Evolutionary conservation across 768 basidiomycete genomes (phyloP).

Genomic region (Mrakia blollopis): DNA sequence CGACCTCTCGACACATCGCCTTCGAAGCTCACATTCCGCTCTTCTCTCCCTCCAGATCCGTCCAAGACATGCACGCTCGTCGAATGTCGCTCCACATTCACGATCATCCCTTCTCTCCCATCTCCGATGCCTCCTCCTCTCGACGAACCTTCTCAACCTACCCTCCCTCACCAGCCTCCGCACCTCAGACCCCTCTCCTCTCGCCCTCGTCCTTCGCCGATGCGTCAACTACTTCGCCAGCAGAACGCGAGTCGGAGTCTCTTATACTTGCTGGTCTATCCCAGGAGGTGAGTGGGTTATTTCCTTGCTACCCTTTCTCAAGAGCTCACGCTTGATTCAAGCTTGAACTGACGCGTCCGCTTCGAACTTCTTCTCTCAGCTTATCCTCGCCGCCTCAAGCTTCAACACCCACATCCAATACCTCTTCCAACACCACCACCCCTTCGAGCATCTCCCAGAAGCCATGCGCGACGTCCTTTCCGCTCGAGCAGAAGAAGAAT

Average conservation of each 20-base stretch:
- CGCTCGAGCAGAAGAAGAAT: slow-evolving; percentile 47
- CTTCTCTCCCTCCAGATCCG: neutral
- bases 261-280: neutral
- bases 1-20: neutral
- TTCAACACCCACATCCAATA: slow-evolving; percentile 50
- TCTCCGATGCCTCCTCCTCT: slow-evolving; percentile 6
- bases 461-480: slow-evolving; percentile 44
- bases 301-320: neutral
- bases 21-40: neutral
- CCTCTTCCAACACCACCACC: slow-evolving; percentile 35
- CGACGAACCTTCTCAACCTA: slow-evolving; percentile 45
- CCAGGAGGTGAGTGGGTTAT: neutral
- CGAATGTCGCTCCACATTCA: neutral
- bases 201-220: neutral
- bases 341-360: neutral
- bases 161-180: slow-evolving; percentile 7
- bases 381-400: slow-evolving; percentile 46
- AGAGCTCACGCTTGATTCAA: neutral
- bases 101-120: neutral
- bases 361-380: slow-evolving; percentile 39
- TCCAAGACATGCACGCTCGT: neutral
- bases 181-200: neutral
- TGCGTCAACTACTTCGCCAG: neutral
- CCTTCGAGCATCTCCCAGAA: slow-evolving; percentile 30
- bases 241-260: no score